These are phyloP conservation scores for Pisolithus orientalis DNA, from an alignment of 768 basidiomycete species.

Conservation along the genomic window DNA sequence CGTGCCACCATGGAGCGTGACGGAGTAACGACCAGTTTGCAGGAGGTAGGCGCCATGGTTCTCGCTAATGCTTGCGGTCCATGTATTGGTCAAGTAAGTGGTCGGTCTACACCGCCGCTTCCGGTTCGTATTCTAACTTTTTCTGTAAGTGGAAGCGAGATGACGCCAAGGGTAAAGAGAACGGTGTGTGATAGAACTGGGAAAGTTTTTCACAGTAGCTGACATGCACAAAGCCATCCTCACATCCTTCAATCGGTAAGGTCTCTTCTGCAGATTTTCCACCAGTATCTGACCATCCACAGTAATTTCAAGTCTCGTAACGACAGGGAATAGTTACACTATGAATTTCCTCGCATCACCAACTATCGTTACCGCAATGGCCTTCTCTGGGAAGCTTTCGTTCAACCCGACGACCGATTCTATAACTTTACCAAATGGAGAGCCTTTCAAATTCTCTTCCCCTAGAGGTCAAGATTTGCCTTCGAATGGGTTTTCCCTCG, in stretches of 20 bases:
- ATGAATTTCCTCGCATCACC: slow-evolving; percentile 99
- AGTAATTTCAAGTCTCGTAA: slow-evolving; percentile 91
- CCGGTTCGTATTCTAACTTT: slow-evolving; percentile 2
- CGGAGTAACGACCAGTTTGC: slow-evolving; percentile 69
- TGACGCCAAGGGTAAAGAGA: slow-evolving; percentile 83
- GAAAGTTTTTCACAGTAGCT: slow-evolving; percentile 1
- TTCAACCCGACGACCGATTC: slow-evolving; percentile 91
- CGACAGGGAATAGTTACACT: slow-evolving; percentile 87
- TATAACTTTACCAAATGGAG: slow-evolving; percentile 60
- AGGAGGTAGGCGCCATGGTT: slow-evolving; percentile 90
- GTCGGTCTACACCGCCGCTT: not conserved
- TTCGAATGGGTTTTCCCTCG: slow-evolving; percentile 70
- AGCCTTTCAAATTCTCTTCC: slow-evolving; percentile 76
- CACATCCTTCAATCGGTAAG: slow-evolving; percentile 91
- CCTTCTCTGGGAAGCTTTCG: slow-evolving; percentile 87
- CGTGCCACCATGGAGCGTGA: slow-evolving; percentile 97
- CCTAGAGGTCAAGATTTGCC: slow-evolving; percentile 86
- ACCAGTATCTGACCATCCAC: slow-evolving; percentile 2
- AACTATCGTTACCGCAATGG: slow-evolving; percentile 95
- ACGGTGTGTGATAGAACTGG: slow-evolving; percentile 47
- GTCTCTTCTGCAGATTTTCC: slow-evolving; percentile 11
- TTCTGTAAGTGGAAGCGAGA: slow-evolving; percentile 80
- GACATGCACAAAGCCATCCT: slow-evolving; percentile 62
- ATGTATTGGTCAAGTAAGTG: slow-evolving; percentile 86
- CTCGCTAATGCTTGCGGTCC: slow-evolving; percentile 98